These are phyloP conservation scores for Rhizophagus clarus DNA, from an alignment of 192 early-diverging fungal species.

Conservation along the genomic window DNA sequence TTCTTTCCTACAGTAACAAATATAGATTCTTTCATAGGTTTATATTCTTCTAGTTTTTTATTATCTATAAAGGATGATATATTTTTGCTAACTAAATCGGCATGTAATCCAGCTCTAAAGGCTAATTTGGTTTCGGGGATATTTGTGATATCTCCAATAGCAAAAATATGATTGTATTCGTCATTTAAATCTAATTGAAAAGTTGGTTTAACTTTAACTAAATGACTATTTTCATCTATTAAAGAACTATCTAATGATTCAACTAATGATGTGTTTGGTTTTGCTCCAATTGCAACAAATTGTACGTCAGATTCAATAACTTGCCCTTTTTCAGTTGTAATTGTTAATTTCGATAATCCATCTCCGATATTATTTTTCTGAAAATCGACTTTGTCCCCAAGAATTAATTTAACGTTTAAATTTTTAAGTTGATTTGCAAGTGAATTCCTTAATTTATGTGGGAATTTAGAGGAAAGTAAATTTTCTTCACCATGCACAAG, in stretches of 20 bases:
- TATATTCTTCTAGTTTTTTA: conserved; percentile 39
- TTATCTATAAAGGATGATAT: conserved; percentile 42
- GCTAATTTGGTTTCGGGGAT: conserved; percentile 48
- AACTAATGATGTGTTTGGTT: conserved; percentile 21
- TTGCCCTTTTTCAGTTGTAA: conserved; percentile 32
- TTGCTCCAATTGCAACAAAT: conserved; percentile 35
- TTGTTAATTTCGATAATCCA: background rate
- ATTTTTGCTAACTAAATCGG: conserved; percentile 42
- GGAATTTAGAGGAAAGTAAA: conserved; percentile 41
- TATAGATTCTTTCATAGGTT: conserved; percentile 27
- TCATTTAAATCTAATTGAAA: conserved; percentile 42
- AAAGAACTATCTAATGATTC: conserved; percentile 17
- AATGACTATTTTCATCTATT: background rate
- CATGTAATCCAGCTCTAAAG: conserved; percentile 45
- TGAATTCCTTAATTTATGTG: conserved; percentile 16
- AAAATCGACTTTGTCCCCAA: conserved; percentile 26
- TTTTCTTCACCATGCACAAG: conserved; percentile 42
- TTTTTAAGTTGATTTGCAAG: conserved; percentile 10
- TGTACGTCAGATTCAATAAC: conserved; percentile 39
- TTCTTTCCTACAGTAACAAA: conserved; percentile 35
- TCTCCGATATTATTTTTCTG: conserved; percentile 4
- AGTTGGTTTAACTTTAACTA: conserved; percentile 43
- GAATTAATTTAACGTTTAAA: conserved; percentile 33
- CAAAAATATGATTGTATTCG: conserved; percentile 42
- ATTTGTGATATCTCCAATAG: conserved; percentile 49